Evolutionary conservation across 306 rosid genomes (phyloP), one percentile per base, ranked within the genome.

Genomic region (Prinsepia uniflora): DNA sequence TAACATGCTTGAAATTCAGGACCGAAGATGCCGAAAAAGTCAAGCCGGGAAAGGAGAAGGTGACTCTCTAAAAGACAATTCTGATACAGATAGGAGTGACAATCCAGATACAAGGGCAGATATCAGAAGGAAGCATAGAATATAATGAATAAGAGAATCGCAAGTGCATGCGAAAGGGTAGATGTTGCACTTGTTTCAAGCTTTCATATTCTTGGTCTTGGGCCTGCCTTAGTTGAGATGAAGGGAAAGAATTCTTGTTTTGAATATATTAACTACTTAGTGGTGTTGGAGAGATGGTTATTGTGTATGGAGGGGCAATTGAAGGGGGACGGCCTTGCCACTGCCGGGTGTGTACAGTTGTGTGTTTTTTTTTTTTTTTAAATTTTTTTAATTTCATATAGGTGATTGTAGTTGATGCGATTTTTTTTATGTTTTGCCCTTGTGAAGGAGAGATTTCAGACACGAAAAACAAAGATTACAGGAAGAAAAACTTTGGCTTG

Each of bases 21-120:
- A 86, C 68, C 83, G 94, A 65, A 86, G 96, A 65, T 87, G 81
- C 63, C 76, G 90, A 49, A 86, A 65, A 75, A 79, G 84, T 75
- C 86, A 76, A 62, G 81, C 83, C n/a, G 87, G 75, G 62, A 84
- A 50, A 57, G 34, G 36, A 13, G 88, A 76, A 52, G 42, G 60
- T 6, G 90, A 76, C 74, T 53, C 60, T 60, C 83, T 70, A 7
- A 79, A 72, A 71, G 86, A 85, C 24, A 50, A 67, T 67, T 84
- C 87, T 47, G 87, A 90, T 53, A 81, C 85, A 39, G 91, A 86
- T 1, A 79, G 72, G 86, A 78, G 82, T 43, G 81, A 81, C 46
- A 80, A 80, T 73, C 94, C 87, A 59, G 81, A 72, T 66, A 48
- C 59, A 2, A 85, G 71, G 79, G 59, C 80, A 34, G 74, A 67